Percentiles rank a stretch among this genome's conserved stretches.
Evolutionary conservation across 805 yeast species (phyloP).

Genomic region (Wickerhamiella hasegawae): DNA sequence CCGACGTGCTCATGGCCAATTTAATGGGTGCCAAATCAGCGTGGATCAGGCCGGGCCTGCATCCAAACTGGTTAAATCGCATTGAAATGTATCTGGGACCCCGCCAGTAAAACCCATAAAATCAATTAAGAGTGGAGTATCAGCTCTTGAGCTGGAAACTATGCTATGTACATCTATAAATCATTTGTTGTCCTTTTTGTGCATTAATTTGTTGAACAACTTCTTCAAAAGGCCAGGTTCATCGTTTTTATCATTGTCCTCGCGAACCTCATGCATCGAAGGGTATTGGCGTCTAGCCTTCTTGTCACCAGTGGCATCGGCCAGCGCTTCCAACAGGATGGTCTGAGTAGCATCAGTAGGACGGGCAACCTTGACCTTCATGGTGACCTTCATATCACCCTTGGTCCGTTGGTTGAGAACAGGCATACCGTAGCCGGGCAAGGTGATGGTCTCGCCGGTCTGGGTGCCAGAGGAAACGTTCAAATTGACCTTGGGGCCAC

Average conservation of each 20-base stretch:
- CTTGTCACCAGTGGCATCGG: conserved; percentile 73
- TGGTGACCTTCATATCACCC: conserved; percentile 67
- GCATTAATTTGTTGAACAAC: conserved; percentile 19
- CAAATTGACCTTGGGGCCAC: conserved; percentile 54
- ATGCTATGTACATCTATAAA: conserved; percentile 1
- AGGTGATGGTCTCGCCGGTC: conserved; percentile 50
- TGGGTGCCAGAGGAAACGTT: conserved; percentile 79
- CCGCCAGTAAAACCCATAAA: too few relatives aligned
- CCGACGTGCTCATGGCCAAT: conserved; percentile 89
- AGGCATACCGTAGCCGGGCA: conserved; percentile 85
- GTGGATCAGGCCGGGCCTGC: conserved; percentile 73
- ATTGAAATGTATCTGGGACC: conserved; percentile 4
- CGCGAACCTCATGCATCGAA: conserved; percentile 13
- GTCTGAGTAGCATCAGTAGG: conserved; percentile 76
- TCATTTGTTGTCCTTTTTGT: conserved; percentile 11
- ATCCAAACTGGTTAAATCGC: conserved; percentile 11
- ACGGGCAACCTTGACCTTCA: conserved; percentile 53
- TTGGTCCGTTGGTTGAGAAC: conserved; percentile 35
- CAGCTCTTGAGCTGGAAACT: not conserved
- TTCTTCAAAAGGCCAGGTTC: conserved; percentile 22
- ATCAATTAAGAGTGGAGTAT: not conserved
- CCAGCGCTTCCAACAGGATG: conserved; percentile 82
- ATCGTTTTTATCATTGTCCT: not conserved
- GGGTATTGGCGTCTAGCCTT: conserved; percentile 54
- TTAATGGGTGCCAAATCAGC: conserved; percentile 75